A percentile compares a stretch with the other conserved stretches of the same genome.
phyloP scores from a whole-genome alignment of 305 asterid genomes.

The Solanum hybrid region DNA sequence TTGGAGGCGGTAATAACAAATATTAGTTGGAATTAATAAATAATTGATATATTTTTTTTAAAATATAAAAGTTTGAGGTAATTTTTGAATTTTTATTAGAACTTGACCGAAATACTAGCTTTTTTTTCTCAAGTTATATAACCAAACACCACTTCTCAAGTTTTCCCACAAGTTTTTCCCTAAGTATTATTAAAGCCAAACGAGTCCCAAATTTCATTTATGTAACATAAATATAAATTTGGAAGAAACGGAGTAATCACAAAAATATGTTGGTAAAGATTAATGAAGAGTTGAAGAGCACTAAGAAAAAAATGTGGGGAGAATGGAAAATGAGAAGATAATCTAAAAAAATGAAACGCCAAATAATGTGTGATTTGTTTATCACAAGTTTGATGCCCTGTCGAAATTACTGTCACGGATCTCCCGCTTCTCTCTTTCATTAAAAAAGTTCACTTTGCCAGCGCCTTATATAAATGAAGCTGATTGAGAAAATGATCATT shows the following conservation, averaged over 20 bases:
- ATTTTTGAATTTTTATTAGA: no score
- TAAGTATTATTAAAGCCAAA: no score
- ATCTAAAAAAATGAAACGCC: not conserved
- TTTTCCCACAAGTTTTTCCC: not conserved
- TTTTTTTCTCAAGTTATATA: no score
- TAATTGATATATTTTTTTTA: no score
- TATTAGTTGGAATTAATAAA: not conserved
- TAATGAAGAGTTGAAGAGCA: not conserved
- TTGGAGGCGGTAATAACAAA: not conserved
- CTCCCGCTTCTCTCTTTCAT: not conserved
- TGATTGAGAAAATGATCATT: not conserved
- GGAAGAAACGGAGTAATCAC: not conserved
- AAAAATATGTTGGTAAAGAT: not conserved
- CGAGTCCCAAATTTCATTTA: no score
- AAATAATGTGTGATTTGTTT: not conserved
- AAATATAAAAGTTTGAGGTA: no score
- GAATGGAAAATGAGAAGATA: not conserved
- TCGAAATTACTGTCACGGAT: not conserved
- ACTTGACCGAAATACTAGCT: no score
- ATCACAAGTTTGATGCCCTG: not conserved
- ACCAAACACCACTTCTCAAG: not conserved
- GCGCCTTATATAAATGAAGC: not conserved
- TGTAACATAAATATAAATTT: not conserved
- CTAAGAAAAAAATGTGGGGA: not conserved
- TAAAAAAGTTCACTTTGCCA: not conserved